Evolutionary conservation across 2,329 filamentous ascomycete genomes (phyloP).

Genomic region (Diaporthe sp.): DNA sequence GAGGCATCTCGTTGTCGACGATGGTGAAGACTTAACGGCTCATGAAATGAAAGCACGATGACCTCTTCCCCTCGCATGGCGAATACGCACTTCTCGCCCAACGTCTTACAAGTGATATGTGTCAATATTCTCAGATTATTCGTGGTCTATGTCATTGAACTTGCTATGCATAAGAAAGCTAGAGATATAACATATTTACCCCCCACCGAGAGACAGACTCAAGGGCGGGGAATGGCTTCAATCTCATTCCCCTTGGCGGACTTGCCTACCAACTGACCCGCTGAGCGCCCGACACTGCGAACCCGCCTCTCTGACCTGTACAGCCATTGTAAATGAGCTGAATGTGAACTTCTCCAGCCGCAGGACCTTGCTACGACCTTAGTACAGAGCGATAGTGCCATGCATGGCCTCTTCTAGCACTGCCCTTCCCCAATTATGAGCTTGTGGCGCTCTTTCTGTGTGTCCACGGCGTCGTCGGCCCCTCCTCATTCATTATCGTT

Average conservation of each 20-base stretch:
- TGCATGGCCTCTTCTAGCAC: not conserved
- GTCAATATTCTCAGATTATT: not conserved
- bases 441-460: slow-evolving; percentile 2
- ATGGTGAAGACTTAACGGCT: not conserved
- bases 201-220: not conserved
- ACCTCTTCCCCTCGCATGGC: not conserved
- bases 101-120: not conserved
- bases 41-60: not conserved
- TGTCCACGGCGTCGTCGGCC: not conserved
- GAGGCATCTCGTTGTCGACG: too few species aligned
- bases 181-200: not conserved
- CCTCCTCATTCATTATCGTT: not conserved
- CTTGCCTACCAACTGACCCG: not conserved
- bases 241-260: not conserved
- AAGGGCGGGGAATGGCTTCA: not conserved
- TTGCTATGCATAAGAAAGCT: not conserved
- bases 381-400: not conserved
- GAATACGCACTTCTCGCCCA: too few species aligned
- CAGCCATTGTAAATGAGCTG: too few species aligned
- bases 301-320: not conserved
- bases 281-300: not conserved
- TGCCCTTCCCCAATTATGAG: not conserved
- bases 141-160: not conserved
- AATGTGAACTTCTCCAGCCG: not conserved
- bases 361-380: too few species aligned